Evolutionary conservation across 176 grass and related monocot genomes (phyloP).

Genomic region (Carex kokanica): DNA sequence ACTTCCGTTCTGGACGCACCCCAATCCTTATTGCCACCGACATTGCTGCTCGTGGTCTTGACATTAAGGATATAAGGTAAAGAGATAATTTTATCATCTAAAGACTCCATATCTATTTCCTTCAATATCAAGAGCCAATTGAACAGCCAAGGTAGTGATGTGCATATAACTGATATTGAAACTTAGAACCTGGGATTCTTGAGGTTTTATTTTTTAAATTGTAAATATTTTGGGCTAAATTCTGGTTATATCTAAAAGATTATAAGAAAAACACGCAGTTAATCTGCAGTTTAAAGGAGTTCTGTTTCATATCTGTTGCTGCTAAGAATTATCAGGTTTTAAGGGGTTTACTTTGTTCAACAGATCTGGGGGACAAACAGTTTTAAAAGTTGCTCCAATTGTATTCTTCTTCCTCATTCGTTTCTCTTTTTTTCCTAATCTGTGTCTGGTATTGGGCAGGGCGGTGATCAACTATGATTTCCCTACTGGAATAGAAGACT

Average conservation of each 20-base stretch:
- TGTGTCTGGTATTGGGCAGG: slow-evolving; percentile 48
- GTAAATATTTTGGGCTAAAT: not conserved
- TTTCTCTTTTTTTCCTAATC: not conserved
- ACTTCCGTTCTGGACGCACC: slow-evolving; percentile 75
- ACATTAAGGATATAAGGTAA: slow-evolving; percentile 99
- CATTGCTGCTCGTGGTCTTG: slow-evolving; percentile 90
- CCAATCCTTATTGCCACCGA: slow-evolving; percentile 93
- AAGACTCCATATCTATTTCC: not conserved
- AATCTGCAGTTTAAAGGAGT: not conserved
- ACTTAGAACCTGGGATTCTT: not conserved
- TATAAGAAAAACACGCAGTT: not conserved
- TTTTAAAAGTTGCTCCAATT: not conserved
- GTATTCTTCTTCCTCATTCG: not conserved
- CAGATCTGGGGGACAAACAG: not conserved
- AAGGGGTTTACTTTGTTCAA: not conserved
- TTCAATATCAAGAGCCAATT: not conserved
- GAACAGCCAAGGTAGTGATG: not conserved
- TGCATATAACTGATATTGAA: not conserved
- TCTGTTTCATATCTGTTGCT: not conserved
- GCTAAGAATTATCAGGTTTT: not conserved
- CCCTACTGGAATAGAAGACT: slow-evolving; percentile 94
- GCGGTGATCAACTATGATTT: slow-evolving; percentile 98
- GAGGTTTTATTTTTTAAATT: not conserved
- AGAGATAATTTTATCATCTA: not conserved
- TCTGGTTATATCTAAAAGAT: not conserved